Base-by-base conservation (phyloP, 2,329 filamentous ascomycete genomes). In the Ceratocystis alfenasii region DNA sequence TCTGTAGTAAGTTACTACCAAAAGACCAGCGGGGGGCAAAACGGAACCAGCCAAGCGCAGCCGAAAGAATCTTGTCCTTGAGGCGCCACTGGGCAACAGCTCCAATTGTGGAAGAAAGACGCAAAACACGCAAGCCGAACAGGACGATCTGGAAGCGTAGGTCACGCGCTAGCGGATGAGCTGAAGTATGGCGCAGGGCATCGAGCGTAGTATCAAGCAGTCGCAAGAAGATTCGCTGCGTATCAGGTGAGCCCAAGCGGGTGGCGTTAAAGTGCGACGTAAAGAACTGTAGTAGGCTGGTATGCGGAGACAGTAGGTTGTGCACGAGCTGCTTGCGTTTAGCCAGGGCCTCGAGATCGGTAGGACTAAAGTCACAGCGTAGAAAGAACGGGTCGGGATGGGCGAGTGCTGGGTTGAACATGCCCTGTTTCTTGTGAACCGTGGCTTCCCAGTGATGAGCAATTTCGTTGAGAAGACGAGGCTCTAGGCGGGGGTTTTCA, bases 221-320 rank as follows among this genome's bases (percentile, higher is more conserved):
- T 44, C 93, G 88, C 68, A 88, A 79, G 75, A 96, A 96, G 3
- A 92, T 82, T 68, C 84, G 83, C 71, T 96, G 90, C 0, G 87
- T 87, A 72, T 96, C 88, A 1, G 85, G 81, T 70, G 87, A 96
- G 30, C 90, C 87, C 30, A 96, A 80, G n/a, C 92, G 84, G 12
- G 89, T 92, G 1, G 95, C 91, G 73, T 91, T 96, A 77, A 95
- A 99, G 74, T 97, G 93, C 72, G 94, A 99, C 67, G 84, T 87
- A 68, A 99, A 83, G 74, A 97, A 96, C 69, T 95, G 90, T 44
- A 96, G 76, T 30, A 97, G 77, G 28, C 89, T 86, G 64, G 89
- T 85, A 74, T 99, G 94, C 3, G 94, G 94, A 6, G 90, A 87
- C 48, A 99, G 83, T 63, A 93, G 77, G 71, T 94, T 88, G 71